Percentiles rank a stretch among this genome's conserved stretches.
phyloP scores from a whole-genome alignment of 2,329 filamentous ascomycete genomes.

The Claviceps lovelessii region DNA sequence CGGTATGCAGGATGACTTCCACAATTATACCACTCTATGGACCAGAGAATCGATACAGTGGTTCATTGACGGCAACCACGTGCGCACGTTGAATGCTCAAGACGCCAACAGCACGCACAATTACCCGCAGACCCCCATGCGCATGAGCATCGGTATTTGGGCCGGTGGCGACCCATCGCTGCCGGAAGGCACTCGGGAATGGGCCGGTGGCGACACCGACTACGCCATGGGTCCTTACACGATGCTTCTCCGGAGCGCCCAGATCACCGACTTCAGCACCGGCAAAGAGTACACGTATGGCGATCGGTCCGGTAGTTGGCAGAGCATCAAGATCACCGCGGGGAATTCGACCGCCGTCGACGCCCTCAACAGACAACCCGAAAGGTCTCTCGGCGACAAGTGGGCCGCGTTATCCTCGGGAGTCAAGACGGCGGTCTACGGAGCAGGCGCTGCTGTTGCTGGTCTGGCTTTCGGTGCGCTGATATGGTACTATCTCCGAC shows the following conservation, averaged over 20 bases:
- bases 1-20: conserved; percentile 44
- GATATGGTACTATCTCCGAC: conserved; percentile 39
- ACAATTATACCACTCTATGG: conserved; percentile 69
- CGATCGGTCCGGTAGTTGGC: conserved; percentile 45
- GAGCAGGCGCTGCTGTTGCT: conserved; percentile 27
- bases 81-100: conserved; percentile 47
- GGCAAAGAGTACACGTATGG: conserved; percentile 52
- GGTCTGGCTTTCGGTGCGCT: conserved; percentile 27
- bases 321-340: conserved; percentile 45
- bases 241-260: conserved; percentile 55
- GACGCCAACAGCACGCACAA: conserved; percentile 47
- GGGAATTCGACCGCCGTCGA: conserved; percentile 43
- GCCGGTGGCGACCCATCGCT: conserved; percentile 44
- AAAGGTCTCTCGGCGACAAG: conserved; percentile 35
- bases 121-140: conserved; percentile 68
- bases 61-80: conserved; percentile 52
- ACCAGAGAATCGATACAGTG: conserved; percentile 51
- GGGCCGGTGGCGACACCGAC: conserved; percentile 57
- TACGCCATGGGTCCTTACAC: conserved; percentile 52
- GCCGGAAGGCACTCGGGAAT: conserved; percentile 44
- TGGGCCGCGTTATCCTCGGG: conserved; percentile 36
- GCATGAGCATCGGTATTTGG: conserved; percentile 53
- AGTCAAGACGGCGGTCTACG: conserved; percentile 40
- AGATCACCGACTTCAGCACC: conserved; percentile 42
- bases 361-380: conserved; percentile 24